Percentiles rank a stretch among this genome's conserved stretches.
Conservation (phyloP, 2,329 filamentous ascomycete species). For the Cyphellophora attinorum region DNA sequence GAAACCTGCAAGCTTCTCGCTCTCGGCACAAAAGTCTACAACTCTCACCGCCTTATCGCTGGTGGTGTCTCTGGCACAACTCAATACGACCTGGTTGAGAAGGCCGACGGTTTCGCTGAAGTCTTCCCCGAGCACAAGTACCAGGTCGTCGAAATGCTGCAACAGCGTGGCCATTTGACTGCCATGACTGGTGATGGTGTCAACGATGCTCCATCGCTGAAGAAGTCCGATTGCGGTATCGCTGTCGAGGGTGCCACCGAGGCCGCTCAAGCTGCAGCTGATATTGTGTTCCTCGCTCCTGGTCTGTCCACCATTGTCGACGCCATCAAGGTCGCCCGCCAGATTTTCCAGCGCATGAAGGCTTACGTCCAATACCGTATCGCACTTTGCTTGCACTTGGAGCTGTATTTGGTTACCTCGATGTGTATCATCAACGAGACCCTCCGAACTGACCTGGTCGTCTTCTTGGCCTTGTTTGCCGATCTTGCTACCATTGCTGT, state of each 20-base stretch:
- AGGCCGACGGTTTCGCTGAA: conserved; percentile 64
- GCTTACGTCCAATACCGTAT: conserved; percentile 70
- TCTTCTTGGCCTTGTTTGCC: conserved; percentile 71
- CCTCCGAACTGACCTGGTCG: conserved; percentile 61
- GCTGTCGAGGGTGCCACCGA: conserved; percentile 64
- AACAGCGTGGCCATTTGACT: conserved; percentile 62
- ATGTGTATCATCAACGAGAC: conserved; percentile 77
- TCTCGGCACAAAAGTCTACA: conserved; percentile 71
- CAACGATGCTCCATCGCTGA: conserved; percentile 64
- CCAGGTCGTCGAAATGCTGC: conserved; percentile 66
- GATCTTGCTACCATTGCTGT: conserved; percentile 71
- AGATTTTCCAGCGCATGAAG: conserved; percentile 73
- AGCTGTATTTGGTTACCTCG: conserved; percentile 66
- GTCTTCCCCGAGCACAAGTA: conserved; percentile 71
- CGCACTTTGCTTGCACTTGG: conserved; percentile 62
- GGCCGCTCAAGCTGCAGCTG: conserved; percentile 61
- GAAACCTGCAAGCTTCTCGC: conserved; percentile 77
- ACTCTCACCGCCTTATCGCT: conserved; percentile 68
- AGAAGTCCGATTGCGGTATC: conserved; percentile 67
- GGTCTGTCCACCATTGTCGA: conserved; percentile 63
- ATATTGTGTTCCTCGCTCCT: conserved; percentile 66
- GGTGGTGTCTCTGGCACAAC: conserved; percentile 64
- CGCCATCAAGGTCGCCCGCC: conserved; percentile 63
- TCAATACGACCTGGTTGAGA: conserved; percentile 67
- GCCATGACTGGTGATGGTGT: conserved; percentile 72